Evolutionary conservation across 768 basidiomycete genomes (phyloP), one percentile per base, ranked within the genome.

Genomic region (Lactarius evosmus): DNA sequence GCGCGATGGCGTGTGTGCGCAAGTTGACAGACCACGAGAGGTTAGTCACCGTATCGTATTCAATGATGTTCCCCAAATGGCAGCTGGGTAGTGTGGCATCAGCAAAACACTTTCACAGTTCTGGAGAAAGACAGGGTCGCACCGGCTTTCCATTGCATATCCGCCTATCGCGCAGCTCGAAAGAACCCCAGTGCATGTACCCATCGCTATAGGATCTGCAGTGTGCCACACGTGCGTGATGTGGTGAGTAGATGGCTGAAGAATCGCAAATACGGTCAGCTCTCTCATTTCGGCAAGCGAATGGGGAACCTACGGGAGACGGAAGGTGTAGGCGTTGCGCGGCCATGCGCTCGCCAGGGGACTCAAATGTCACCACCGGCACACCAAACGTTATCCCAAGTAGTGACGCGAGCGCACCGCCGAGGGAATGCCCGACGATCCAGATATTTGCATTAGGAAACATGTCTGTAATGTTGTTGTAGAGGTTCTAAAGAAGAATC

Each of bases 201-300:
- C 91, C 84, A 91, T 90, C 2, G 95, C 83, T 38, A 98, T 91
- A 0, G 95, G 95, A 78, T 98, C 96, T 32, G 89, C 95, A 1
- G 90, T 98, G 71, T 98, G 90, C 70, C 91, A 96, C 8, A 98
- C 80, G 70, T 98, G 95, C 0, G 89, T 94, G 44, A 96, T 79
- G 67, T 91, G 89, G 3, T 86, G 83, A 0, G 79, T 80, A 1
- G 87, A 85, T 0, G 87, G 89, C 88, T 90, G 69, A 27, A 25
- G 25, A 14, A 25, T 46, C 44, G n/a, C 44, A 22, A 22, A 22
- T 19, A 25, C 6, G 17, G 4, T 19, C 3, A 29, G 38, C 69
- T 1, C 64, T 61, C 27, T 59, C 19, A 56, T 22, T 17, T 27
- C 9, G 8, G 32, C 30, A 6, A 32, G 19, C 7, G 11, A 3